These are phyloP conservation scores for Leptographium flavum DNA, from an alignment of 2,329 filamentous ascomycete genomes.

Conservation along the genomic window DNA sequence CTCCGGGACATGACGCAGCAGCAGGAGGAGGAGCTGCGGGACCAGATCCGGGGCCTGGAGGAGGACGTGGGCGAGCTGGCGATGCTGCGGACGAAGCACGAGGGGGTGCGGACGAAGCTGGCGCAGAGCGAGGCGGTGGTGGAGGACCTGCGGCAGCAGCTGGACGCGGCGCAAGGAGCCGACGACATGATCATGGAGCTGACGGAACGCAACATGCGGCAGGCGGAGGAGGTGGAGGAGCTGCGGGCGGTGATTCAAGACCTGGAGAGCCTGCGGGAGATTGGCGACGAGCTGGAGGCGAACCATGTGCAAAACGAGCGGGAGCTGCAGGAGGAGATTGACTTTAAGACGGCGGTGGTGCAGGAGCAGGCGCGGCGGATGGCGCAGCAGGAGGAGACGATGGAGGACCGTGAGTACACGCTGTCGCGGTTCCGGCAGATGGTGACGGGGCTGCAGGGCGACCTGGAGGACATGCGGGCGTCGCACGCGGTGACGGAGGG, in stretches of 20 bases:
- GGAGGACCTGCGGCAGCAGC: slow-evolving; percentile 76
- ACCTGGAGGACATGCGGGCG: slow-evolving; percentile 82
- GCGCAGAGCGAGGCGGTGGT: slow-evolving; percentile 58
- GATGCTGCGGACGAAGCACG: slow-evolving; percentile 53
- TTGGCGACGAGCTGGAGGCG: slow-evolving; percentile 86
- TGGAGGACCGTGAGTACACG: slow-evolving; percentile 84
- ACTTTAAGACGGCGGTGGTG: slow-evolving; percentile 73
- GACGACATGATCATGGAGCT: slow-evolving; percentile 93
- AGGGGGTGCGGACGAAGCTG: slow-evolving; percentile 58
- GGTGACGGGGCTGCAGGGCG: slow-evolving; percentile 69
- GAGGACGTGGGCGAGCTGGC: slow-evolving; percentile 57
- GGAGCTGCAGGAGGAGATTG: slow-evolving; percentile 85
- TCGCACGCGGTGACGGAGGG: slow-evolving; percentile 86
- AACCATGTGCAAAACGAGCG: slow-evolving; percentile 90
- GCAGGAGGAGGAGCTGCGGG: slow-evolving; percentile 64
- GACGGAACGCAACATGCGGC: slow-evolving; percentile 70
- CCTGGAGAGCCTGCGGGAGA: slow-evolving; percentile 75
- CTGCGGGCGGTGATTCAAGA: slow-evolving; percentile 73
- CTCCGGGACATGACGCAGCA: slow-evolving; percentile 80
- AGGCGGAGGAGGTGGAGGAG: slow-evolving; percentile 72
- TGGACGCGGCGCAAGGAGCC: slow-evolving; percentile 75
- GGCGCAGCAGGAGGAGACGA: slow-evolving; percentile 60
- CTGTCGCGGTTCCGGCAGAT: slow-evolving; percentile 79
- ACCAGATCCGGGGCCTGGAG: slow-evolving; percentile 60
- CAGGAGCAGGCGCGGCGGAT: slow-evolving; percentile 65